These are phyloP conservation scores for Favolaschia claudopus DNA, from an alignment of 768 basidiomycete species.

Conservation along the genomic window DNA sequence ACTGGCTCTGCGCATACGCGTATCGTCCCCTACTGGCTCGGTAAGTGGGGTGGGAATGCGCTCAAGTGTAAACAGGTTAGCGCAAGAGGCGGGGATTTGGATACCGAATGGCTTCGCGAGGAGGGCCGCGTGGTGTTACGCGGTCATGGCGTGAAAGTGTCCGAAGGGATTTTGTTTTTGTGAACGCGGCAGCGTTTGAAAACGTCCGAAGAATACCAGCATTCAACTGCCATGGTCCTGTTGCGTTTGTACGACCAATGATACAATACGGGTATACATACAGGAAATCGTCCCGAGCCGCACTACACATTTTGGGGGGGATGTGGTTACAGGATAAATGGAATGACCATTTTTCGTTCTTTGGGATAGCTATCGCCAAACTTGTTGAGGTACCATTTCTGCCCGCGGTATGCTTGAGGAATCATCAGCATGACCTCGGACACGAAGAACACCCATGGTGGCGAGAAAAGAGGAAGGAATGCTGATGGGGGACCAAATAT, in stretches of 20 bases:
- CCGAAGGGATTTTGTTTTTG: constrained; percentile 3
- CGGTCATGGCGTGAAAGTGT: background rate
- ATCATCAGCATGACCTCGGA: constrained; percentile 81
- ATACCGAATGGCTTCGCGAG: background rate
- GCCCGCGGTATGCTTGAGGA: constrained; percentile 82
- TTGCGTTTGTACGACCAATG: too few species aligned
- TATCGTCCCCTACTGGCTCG: constrained; percentile 20
- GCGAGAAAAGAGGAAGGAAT: constrained; percentile 54
- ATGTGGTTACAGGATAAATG: constrained; percentile 75
- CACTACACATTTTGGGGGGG: too few species aligned
- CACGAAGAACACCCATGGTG: constrained; percentile 84
- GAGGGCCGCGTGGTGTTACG: background rate
- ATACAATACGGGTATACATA: too few species aligned
- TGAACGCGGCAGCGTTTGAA: background rate
- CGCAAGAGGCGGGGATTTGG: background rate
- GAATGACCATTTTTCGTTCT: constrained; percentile 81
- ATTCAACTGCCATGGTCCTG: too few species aligned
- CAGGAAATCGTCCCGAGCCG: too few species aligned
- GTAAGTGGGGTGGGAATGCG: constrained; percentile 15
- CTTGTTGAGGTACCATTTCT: constrained; percentile 82
- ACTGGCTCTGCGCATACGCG: constrained; percentile 27
- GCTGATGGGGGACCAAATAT: constrained; percentile 29
- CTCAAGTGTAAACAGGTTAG: constrained; percentile 1
- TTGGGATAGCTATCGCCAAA: constrained; percentile 82
- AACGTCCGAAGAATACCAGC: background rate